Conservation (phyloP, 352 stramenopile genomes). For the Chrysophaeum taylorii region DNA sequence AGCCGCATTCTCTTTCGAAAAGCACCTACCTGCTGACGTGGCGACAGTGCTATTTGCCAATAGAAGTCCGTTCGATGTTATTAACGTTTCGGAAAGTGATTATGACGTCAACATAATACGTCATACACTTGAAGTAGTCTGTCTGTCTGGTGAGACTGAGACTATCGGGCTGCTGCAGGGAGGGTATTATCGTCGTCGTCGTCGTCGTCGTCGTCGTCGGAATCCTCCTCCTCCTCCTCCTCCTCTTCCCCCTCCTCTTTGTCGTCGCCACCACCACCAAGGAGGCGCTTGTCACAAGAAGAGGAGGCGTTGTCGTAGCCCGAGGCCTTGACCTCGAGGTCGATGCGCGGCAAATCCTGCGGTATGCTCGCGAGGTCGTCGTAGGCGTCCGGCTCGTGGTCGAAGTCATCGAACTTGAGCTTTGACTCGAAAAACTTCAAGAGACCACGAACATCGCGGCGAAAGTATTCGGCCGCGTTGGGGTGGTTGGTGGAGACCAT, state of each 20-base stretch:
- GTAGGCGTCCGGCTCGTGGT: constrained; percentile 26
- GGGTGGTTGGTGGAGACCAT: constrained; percentile 97
- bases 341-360: constrained; percentile 30
- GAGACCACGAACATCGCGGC: constrained; percentile 85
- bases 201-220: background rate
- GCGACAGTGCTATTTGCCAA: background rate
- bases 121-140: background rate
- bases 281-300: too few relatives aligned
- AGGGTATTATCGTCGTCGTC: background rate
- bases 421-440: constrained; percentile 88
- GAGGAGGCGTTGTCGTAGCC: too few relatives aligned
- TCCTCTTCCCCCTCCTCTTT: constrained; percentile 46
- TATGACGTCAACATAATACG: background rate
- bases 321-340: too few relatives aligned
- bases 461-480: constrained; percentile 88
- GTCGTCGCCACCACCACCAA: too few relatives aligned
- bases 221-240: background rate
- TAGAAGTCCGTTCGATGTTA: background rate
- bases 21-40: background rate
- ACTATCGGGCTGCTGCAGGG: too few relatives aligned
- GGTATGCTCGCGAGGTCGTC: constrained; percentile 16
- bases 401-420: constrained; percentile 36
- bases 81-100: background rate
- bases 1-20: background rate
- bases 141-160: too few relatives aligned